A percentile compares a stretch with the other conserved stretches of the same genome.
These are phyloP conservation scores for Emericellopsis atlantica DNA, from an alignment of 2,329 filamentous ascomycete genomes.

Conservation along the genomic window DNA sequence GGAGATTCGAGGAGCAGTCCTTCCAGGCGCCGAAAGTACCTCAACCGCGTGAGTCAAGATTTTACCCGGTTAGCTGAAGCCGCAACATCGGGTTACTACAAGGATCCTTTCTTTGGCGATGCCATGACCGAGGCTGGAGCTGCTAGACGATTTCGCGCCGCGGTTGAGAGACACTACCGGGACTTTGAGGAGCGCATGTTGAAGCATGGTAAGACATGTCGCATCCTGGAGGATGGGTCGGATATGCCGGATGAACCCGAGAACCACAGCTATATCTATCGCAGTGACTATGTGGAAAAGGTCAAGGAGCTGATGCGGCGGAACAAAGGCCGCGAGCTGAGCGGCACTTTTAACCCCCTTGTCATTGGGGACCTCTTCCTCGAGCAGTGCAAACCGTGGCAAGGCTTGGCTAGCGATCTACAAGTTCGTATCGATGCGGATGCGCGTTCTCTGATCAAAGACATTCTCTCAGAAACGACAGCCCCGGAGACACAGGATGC, in stretches of 20 bases:
- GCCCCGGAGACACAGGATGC: slow-evolving; percentile 17
- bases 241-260: not conserved
- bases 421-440: not conserved
- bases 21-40: slow-evolving; percentile 31
- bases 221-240: not conserved
- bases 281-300: not conserved
- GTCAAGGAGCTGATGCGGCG: slow-evolving; percentile 7
- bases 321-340: slow-evolving; percentile 33
- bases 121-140: slow-evolving; percentile 6
- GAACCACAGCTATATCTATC: slow-evolving; percentile 1
- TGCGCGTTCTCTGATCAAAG: not conserved
- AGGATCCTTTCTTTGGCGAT: slow-evolving; percentile 14
- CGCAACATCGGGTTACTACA: slow-evolving; percentile 16
- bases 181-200: not conserved
- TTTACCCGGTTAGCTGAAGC: slow-evolving; percentile 20
- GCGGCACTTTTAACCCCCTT: slow-evolving; percentile 46
- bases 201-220: not conserved
- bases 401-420: not conserved
- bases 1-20: slow-evolving; percentile 32
- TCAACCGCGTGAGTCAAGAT: slow-evolving; percentile 29
- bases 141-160: slow-evolving; percentile 10
- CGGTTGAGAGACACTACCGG: slow-evolving; percentile 9
- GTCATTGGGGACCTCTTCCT: slow-evolving; percentile 46
- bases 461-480: slow-evolving; percentile 18
- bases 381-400: slow-evolving; percentile 46